Percentiles rank a stretch among this genome's conserved stretches.
These are phyloP conservation scores for Gossypium davidsonii DNA, from an alignment of 441 rosid species.

Conservation along the genomic window DNA sequence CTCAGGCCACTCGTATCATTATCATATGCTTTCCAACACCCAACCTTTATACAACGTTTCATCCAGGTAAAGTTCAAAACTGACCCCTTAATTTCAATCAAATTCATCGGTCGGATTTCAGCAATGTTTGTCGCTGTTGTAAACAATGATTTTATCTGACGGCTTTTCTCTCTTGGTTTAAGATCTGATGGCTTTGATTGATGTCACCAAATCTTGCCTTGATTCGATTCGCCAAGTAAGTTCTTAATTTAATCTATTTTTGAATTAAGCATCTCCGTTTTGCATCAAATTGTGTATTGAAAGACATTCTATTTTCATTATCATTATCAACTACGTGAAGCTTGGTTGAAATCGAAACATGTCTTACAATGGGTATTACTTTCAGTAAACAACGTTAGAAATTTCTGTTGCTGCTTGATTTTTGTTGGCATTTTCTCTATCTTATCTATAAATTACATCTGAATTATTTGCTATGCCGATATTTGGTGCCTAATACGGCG, in stretches of 20 bases:
- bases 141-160: neutral
- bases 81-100: neutral
- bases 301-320: neutral
- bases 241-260: neutral
- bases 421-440: neutral
- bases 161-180: neutral
- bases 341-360: neutral
- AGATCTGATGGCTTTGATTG: conserved; percentile 54
- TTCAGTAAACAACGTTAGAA: neutral
- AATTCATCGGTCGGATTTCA: neutral
- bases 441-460: neutral
- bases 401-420: neutral
- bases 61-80: neutral
- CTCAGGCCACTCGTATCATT: neutral
- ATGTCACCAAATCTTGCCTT: conserved; percentile 68
- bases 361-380: neutral
- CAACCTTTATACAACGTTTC: neutral
- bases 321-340: neutral
- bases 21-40: neutral
- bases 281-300: neutral
- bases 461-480: neutral
- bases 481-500: neutral
- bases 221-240: conserved; percentile 75
- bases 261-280: neutral
- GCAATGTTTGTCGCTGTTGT: neutral